These are phyloP conservation scores for Nymphaea thermarum DNA, from an alignment of 164 flowering plant genomes.

Conservation along the genomic window DNA sequence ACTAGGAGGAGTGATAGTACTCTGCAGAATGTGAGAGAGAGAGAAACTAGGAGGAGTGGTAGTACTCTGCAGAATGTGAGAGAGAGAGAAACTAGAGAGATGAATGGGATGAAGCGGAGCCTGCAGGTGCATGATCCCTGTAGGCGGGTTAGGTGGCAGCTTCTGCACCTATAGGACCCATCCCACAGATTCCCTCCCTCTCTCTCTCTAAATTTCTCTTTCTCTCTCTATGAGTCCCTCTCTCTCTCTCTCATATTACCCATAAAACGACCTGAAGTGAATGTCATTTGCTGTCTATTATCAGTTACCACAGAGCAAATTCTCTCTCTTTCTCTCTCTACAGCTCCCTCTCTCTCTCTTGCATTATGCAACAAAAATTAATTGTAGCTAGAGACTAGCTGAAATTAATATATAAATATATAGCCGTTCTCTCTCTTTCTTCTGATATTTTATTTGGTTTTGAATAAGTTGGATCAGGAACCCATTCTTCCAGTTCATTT, in stretches of 20 bases:
- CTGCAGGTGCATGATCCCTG: constrained; percentile 21
- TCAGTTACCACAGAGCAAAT: background rate
- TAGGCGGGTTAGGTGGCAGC: constrained; percentile 28
- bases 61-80: constrained; percentile 11
- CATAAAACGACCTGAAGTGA: background rate
- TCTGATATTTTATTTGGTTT: too few species aligned
- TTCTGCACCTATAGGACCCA: constrained; percentile 22
- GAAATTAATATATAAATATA: background rate
- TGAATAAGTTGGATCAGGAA: too few species aligned
- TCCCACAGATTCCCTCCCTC: background rate
- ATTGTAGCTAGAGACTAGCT: too few species aligned
- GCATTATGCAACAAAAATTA: too few species aligned
- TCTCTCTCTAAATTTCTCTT: constrained; percentile 8
- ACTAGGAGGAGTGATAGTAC: constrained; percentile 3
- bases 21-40: constrained; percentile 10
- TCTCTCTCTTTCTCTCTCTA: constrained; percentile 7
- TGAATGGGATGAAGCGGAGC: constrained; percentile 13
- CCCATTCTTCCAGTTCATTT: too few species aligned
- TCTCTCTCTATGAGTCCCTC: constrained; percentile 5
- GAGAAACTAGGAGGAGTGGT: constrained; percentile 11
- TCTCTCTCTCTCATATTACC: constrained; percentile 1
- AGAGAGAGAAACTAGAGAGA: constrained; percentile 4
- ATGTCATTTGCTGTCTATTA: too few species aligned
- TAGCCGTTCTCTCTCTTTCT: constrained; percentile 7
- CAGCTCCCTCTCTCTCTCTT: background rate